Evolutionary conservation across 2,329 filamentous ascomycete species (phyloP).

Genomic region (Madurella mycetomatis): DNA sequence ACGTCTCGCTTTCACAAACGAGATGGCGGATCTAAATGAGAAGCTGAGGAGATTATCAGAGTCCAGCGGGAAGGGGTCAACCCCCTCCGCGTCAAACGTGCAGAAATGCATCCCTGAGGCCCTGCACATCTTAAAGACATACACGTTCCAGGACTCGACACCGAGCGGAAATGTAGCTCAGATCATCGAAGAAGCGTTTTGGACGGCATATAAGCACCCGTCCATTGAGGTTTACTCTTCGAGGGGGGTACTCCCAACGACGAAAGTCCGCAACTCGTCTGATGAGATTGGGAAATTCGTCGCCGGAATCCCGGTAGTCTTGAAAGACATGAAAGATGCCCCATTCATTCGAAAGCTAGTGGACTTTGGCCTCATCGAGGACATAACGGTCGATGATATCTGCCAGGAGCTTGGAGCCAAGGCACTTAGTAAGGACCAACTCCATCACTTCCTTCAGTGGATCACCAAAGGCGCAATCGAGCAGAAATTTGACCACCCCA

Average conservation of each 20-base stretch:
- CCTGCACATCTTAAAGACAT: constrained; percentile 79
- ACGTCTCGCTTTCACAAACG: constrained; percentile 78
- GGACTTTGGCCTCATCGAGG: constrained; percentile 79
- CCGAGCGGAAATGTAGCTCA: constrained; percentile 78
- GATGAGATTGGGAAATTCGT: constrained; percentile 68
- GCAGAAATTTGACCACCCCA: constrained; percentile 67
- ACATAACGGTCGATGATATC: constrained; percentile 84
- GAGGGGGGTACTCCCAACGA: constrained; percentile 78
- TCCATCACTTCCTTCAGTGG: constrained; percentile 82
- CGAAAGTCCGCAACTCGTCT: constrained; percentile 72
- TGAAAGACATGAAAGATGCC: constrained; percentile 67
- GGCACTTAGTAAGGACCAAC: constrained; percentile 72
- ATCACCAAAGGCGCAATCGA: constrained; percentile 64
- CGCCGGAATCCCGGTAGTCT: constrained; percentile 80
- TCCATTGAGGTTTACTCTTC: constrained; percentile 86
- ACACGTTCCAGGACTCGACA: constrained; percentile 84
- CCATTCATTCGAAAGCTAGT: constrained; percentile 75
- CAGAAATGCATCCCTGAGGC: constrained; percentile 69
- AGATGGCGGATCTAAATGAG: constrained; percentile 71
- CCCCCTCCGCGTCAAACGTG: constrained; percentile 60
- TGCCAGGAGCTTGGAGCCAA: constrained; percentile 76
- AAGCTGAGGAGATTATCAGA: constrained; percentile 46
- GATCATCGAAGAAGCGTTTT: constrained; percentile 91
- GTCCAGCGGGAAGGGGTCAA: constrained; percentile 37
- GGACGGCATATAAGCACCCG: constrained; percentile 80